These are phyloP conservation scores for Volvariella volvacea DNA, from an alignment of 1,284 basidiomycete species.

Conservation along the genomic window DNA sequence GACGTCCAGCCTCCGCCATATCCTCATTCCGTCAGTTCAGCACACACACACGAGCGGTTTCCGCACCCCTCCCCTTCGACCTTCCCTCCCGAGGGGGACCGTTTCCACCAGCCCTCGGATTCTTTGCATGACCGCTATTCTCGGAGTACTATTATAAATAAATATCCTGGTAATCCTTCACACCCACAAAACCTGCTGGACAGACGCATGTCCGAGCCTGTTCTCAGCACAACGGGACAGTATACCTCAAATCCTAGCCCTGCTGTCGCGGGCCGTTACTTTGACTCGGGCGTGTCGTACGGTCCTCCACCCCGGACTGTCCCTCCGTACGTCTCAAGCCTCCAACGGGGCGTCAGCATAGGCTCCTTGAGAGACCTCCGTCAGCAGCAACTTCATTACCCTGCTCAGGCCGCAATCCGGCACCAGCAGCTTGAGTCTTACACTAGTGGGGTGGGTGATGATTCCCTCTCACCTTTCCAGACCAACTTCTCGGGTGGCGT, in stretches of 20 bases:
- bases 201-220: conserved; percentile 60
- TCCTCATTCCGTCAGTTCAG: conserved; percentile 35
- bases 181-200: conserved; percentile 29
- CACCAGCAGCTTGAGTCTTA: conserved; percentile 20
- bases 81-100: conserved; percentile 25
- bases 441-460: conserved; percentile 28
- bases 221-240: conserved; percentile 26
- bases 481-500: conserved; percentile 35
- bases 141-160: conserved; percentile 25
- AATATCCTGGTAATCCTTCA: conserved; percentile 22
- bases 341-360: conserved; percentile 34
- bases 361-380: conserved; percentile 32
- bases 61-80: conserved; percentile 29
- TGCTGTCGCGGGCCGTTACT: conserved; percentile 16
- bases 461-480: conserved; percentile 41
- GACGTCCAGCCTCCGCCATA: conserved; percentile 31
- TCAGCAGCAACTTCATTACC: conserved; percentile 24
- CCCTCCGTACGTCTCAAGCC: conserved; percentile 26
- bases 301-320: conserved; percentile 20
- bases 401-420: conserved; percentile 15
- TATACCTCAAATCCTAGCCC: conserved; percentile 23
- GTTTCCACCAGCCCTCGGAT: conserved; percentile 24
- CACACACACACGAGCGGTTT: conserved; percentile 37
- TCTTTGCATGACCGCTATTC: conserved; percentile 26
- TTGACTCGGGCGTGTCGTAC: conserved; percentile 23